A percentile compares a stretch with the other conserved stretches of the same genome.
Evolutionary conservation across 2,329 filamentous ascomycete species (phyloP).

Genomic region (Monilinia aucupariae): DNA sequence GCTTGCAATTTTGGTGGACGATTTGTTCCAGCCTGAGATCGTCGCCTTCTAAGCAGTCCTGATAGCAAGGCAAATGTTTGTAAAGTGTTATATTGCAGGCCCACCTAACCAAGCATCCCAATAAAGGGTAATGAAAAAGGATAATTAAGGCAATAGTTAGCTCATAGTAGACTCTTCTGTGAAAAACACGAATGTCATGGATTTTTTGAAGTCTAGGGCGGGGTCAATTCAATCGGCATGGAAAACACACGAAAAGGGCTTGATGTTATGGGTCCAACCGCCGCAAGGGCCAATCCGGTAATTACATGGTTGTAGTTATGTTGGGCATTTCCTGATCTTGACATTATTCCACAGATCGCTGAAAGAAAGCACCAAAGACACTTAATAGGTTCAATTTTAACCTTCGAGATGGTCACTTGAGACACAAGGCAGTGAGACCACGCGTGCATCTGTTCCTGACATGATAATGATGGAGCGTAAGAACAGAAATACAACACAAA

Average conservation of each 20-base stretch:
- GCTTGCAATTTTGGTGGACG: not conserved
- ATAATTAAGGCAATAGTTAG: not conserved
- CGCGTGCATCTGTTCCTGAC: not conserved
- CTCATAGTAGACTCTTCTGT: not conserved
- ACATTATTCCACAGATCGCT: not conserved
- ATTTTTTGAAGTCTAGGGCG: not conserved
- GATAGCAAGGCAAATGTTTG: not conserved
- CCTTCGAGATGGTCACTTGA: no score
- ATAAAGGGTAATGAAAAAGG: not conserved
- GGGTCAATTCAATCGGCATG: not conserved
- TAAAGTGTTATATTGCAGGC: not conserved
- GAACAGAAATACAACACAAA: not conserved
- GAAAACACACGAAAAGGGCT: not conserved
- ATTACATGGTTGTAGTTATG: not conserved
- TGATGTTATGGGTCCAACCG: not conserved
- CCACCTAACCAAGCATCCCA: not conserved
- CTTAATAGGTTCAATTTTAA: not conserved
- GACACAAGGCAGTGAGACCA: not conserved
- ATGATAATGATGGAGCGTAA: not conserved
- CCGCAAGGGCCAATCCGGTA: not conserved
- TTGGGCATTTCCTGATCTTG: not conserved
- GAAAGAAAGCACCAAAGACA: not conserved
- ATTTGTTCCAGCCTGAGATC: not conserved
- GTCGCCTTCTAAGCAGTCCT: not conserved
- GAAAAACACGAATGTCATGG: not conserved